Evolutionary conservation across 1,139 yeast species (phyloP).

Genomic region (Taiozyma sp.): DNA sequence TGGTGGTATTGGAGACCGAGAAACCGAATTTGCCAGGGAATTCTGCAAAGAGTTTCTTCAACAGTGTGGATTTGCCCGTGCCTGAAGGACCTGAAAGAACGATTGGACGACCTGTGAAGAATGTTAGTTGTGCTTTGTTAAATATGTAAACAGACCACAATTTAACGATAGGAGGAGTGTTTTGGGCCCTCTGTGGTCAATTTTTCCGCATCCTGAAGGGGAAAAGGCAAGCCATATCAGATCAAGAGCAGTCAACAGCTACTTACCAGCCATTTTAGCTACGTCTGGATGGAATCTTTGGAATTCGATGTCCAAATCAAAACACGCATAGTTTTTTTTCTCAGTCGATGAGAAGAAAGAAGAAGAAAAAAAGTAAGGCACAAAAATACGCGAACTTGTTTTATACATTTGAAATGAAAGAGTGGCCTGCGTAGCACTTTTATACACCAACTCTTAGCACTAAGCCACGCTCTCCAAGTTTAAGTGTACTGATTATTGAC

Average conservation of each 20-base stretch:
- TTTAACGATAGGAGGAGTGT: not conserved
- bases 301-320: not conserved
- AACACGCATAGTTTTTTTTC: not conserved
- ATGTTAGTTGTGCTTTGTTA: not conserved
- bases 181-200: constrained; percentile 9
- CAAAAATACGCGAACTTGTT: not conserved
- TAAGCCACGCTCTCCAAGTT: not conserved
- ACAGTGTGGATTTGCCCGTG: constrained; percentile 90
- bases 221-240: not conserved
- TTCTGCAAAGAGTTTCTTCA: constrained; percentile 86
- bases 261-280: not conserved
- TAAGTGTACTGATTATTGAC: not conserved
- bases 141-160: not conserved
- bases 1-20: constrained; percentile 89
- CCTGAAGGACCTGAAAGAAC: constrained; percentile 98
- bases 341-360: not conserved
- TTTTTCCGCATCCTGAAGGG: not conserved
- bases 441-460: not conserved
- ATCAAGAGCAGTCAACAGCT: not conserved
- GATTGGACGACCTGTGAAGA: constrained; percentile 60
- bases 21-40: constrained; percentile 88
- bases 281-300: not conserved
- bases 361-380: not conserved
- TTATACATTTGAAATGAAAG: not conserved
- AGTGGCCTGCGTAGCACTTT: not conserved